phyloP scores from a whole-genome alignment of 371 early-diverging fungal genomes.

The Mortierella sp. region DNA sequence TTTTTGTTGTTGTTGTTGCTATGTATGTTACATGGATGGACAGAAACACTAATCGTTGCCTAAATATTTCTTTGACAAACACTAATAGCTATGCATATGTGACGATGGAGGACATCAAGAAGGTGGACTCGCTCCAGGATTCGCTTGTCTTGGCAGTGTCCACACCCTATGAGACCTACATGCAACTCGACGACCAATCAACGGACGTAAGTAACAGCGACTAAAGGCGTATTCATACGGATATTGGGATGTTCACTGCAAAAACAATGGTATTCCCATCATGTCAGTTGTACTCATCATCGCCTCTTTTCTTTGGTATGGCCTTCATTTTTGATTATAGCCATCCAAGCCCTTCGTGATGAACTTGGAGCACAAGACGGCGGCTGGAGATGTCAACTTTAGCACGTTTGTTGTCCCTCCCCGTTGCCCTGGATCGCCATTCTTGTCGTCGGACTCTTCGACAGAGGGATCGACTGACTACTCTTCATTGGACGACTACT shows the following conservation, averaged over 20 bases:
- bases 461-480: constrained; percentile 40
- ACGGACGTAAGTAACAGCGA: constrained; percentile 37
- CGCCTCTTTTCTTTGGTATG: background rate
- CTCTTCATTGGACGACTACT: constrained; percentile 44
- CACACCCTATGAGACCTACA: constrained; percentile 51
- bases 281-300: background rate
- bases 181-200: constrained; percentile 40
- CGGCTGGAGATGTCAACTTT: constrained; percentile 45
- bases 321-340: constrained; percentile 13
- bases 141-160: constrained; percentile 48
- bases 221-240: too few relatives aligned
- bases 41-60: too few relatives aligned
- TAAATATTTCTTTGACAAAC: background rate
- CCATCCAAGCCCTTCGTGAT: constrained; percentile 48
- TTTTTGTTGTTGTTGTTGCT: background rate
- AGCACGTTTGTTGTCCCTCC: constrained; percentile 45
- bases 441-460: constrained; percentile 41
- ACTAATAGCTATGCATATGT: constrained; percentile 45
- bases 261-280: background rate
- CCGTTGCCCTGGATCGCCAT: constrained; percentile 44
- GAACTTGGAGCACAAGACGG: constrained; percentile 56
- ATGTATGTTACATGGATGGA: too few relatives aligned
- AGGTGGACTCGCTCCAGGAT: constrained; percentile 46
- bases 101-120: constrained; percentile 50
- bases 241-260: background rate